Base-by-base conservation (phyloP, 352 stramenopile species). In the Phytophthora agathidicida region DNA sequence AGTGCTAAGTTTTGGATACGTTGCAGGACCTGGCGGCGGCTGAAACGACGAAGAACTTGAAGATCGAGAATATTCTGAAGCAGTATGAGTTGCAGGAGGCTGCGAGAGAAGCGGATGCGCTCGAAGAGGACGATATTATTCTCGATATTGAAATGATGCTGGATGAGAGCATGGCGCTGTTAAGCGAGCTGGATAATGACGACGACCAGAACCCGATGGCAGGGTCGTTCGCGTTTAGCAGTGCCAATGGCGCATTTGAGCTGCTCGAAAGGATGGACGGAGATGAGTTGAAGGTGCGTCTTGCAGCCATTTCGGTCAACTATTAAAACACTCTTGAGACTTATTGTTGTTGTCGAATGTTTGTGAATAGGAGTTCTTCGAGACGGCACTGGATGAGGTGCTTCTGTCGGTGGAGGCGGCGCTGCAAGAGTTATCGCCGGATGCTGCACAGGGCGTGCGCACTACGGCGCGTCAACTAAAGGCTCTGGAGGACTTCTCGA, bases 181-280 rank as follows among this genome's bases (percentile, higher is more conserved):
- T 90, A 3, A 39, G 32, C 8, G 60, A 76, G 13, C 20, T 75
- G 16, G 52, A 66, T 1, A 56, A 70, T 1, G 51, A 67, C 5
- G 68, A 85, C 1, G 50, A 80, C 2, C 66, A 74, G 20, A 88
- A 65, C 38, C 65, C 69, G 5, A 68, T 88, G 35, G 62, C 80
- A 13, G 78, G 73, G 0, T 68, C 74, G 20, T 87, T 89, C 63
- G 76, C 70, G 22, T 89, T 89, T 24, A 86, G 68, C 14, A 88
- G 73, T 38, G 65, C 80, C 36, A 72, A 68, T 11, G 77, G 75
- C 19, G 76, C 74, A 35, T 89, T 88, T 48, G 80, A 91, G 44
- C 41, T 78, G 35, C 65, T 93, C 10, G 75, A 89, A 58, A 75
- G 57, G 22, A 89, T 93, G 80, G 67, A 90, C 44, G 83, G 80